Conservation (phyloP, 2,329 filamentous ascomycete genomes). For the Zymoseptoria ardabiliae region DNA sequence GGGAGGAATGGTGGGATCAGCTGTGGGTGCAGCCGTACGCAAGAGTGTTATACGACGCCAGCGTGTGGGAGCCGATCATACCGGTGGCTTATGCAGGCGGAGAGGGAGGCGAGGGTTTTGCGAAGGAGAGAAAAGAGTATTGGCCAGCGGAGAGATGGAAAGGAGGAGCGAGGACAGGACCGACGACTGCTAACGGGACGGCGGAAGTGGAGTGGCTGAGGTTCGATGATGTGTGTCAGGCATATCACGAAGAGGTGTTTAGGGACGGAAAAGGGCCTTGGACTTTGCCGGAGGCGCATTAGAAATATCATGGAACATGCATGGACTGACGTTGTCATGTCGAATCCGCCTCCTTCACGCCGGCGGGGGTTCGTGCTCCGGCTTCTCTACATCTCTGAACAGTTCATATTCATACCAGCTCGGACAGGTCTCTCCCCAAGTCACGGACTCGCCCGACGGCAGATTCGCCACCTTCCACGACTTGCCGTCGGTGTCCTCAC, state of each 20-base stretch:
- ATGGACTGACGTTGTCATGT: too few species aligned
- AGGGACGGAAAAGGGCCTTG: constrained; percentile 37
- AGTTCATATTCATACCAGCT: constrained; percentile 14
- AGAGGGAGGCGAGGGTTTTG: constrained; percentile 24
- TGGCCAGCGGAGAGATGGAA: constrained; percentile 40
- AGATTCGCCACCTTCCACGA: constrained; percentile 30
- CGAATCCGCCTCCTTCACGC: neutral
- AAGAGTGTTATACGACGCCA: constrained; percentile 14
- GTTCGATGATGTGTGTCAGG: constrained; percentile 39
- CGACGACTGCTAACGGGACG: constrained; percentile 37
- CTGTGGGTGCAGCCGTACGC: constrained; percentile 18
- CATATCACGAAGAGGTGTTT: constrained; percentile 40
- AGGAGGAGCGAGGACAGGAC: constrained; percentile 44
- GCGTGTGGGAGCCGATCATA: constrained; percentile 9
- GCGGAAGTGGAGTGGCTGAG: constrained; percentile 37
- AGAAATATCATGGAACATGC: too few species aligned
- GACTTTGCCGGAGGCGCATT: constrained; percentile 17
- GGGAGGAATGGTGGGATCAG: constrained; percentile 19
- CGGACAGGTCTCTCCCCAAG: constrained; percentile 16
- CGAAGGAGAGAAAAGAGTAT: constrained; percentile 26
- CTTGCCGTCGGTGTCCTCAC: constrained; percentile 13
- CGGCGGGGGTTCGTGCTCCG: neutral
- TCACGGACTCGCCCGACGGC: constrained; percentile 33
- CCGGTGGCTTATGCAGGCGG: constrained; percentile 32
- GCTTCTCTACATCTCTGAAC: constrained; percentile 13